These are phyloP conservation scores for Venturia asperata DNA, from an alignment of 2,329 filamentous ascomycete species.

Conservation along the genomic window DNA sequence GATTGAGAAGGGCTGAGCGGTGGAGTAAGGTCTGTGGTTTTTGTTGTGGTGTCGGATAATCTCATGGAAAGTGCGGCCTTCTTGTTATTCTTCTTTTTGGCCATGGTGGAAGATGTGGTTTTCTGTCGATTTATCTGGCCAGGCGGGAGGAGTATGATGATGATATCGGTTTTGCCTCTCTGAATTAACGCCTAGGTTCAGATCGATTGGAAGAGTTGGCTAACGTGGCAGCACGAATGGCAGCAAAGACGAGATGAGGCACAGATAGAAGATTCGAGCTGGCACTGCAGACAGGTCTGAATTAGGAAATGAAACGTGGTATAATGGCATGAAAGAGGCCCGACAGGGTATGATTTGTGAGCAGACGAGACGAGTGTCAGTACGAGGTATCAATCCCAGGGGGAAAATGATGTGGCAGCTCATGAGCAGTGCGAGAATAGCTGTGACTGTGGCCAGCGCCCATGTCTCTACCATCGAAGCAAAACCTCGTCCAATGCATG, in stretches of 20 bases:
- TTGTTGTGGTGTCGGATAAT: not conserved
- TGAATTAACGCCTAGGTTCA: not conserved
- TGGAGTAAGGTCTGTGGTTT: not conserved
- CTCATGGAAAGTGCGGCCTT: slow-evolving; percentile 4
- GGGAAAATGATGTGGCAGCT: slow-evolving; percentile 14
- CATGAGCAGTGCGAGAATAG: slow-evolving; percentile 1
- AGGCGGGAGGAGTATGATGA: not conserved
- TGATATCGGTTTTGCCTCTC: slow-evolving; percentile 4
- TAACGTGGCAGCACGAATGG: slow-evolving; percentile 14
- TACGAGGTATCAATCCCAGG: not conserved
- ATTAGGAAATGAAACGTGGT: slow-evolving; percentile 2
- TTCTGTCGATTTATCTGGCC: slow-evolving; percentile 1
- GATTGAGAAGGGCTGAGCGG: not conserved
- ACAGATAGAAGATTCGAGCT: slow-evolving; percentile 1
- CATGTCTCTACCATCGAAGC: not conserved
- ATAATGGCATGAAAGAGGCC: not conserved
- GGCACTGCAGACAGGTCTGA: slow-evolving; percentile 8
- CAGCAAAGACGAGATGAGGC: not conserved
- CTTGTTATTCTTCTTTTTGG: slow-evolving; percentile 15
- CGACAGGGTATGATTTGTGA: not conserved
- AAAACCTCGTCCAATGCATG: not conserved
- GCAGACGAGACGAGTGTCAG: not conserved
- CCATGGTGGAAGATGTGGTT: not conserved
- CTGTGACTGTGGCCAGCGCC: not conserved
- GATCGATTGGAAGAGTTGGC: not conserved